A percentile compares a stretch with the other conserved stretches of the same genome.
Evolutionary conservation across 2,329 filamentous ascomycete species (phyloP).

Genomic region (Cucurbitaria berberidis): DNA sequence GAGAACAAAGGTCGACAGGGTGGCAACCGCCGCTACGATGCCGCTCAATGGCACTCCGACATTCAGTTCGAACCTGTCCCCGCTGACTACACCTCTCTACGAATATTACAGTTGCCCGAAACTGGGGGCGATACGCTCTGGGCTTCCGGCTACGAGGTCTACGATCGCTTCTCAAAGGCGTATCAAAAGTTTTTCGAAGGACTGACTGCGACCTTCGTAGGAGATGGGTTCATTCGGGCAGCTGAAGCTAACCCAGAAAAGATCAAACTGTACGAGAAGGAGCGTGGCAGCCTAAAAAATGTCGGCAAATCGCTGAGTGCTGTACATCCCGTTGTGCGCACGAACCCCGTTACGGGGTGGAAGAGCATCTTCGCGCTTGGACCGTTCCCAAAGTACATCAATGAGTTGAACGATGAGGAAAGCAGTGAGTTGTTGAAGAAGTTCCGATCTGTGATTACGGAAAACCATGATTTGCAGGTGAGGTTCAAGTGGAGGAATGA

Average conservation of each 20-base stretch:
- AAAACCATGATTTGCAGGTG: constrained; percentile 51
- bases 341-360: constrained; percentile 44
- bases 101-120: constrained; percentile 47
- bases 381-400: constrained; percentile 41
- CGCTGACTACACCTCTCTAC: constrained; percentile 67
- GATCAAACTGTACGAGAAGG: constrained; percentile 16
- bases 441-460: constrained; percentile 27
- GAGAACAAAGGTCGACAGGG: constrained; percentile 6
- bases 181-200: constrained; percentile 31
- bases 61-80: constrained; percentile 70
- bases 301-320: constrained; percentile 27
- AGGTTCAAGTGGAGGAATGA: constrained; percentile 48
- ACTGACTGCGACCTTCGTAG: constrained; percentile 33
- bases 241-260: constrained; percentile 14
- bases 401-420: constrained; percentile 47
- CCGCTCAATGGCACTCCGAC: constrained; percentile 64
- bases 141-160: constrained; percentile 52
- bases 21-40: constrained; percentile 49
- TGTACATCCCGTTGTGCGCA: constrained; percentile 38
- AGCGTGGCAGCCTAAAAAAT: constrained; percentile 33
- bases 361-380: constrained; percentile 41
- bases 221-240: constrained; percentile 25
- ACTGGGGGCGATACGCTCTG: constrained; percentile 52
- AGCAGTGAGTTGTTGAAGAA: constrained; percentile 10
- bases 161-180: constrained; percentile 34